Conservation (phyloP, 192 early-diverging fungal genomes). For the Gigaspora rosea region DNA sequence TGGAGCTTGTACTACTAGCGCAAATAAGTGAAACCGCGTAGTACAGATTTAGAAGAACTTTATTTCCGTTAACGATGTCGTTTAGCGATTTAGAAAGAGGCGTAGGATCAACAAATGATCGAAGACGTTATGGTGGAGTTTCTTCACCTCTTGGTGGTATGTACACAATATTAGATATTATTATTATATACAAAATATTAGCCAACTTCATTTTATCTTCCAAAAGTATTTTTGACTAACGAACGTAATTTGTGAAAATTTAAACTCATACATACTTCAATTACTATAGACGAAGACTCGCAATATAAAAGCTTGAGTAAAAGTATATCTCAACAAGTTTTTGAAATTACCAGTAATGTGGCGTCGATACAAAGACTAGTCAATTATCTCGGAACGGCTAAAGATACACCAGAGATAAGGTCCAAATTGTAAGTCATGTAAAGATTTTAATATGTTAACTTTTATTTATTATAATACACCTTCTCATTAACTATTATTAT, state of each 20-base stretch:
- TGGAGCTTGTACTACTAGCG: no score
- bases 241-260: neutral
- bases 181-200: neutral
- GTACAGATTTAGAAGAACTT: no score
- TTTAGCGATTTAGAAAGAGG: conserved; percentile 15
- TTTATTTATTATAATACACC: no score
- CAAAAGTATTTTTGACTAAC: neutral
- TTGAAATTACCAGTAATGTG: neutral
- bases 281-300: neutral
- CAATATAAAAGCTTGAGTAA: neutral
- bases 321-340: conserved; percentile 10
- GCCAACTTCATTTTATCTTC: neutral
- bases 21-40: no score
- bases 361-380: no score
- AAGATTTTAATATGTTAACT: no score
- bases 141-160: neutral
- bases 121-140: conserved; percentile 1
- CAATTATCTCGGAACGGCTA: no score
- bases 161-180: neutral
- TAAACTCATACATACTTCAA: neutral
- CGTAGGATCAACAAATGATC: neutral
- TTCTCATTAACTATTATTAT: no score
- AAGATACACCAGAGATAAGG: no score
- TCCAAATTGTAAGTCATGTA: no score
- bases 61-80: neutral